Conservation (phyloP, 116 monocot species). For the Cymodocea nodosa region DNA sequence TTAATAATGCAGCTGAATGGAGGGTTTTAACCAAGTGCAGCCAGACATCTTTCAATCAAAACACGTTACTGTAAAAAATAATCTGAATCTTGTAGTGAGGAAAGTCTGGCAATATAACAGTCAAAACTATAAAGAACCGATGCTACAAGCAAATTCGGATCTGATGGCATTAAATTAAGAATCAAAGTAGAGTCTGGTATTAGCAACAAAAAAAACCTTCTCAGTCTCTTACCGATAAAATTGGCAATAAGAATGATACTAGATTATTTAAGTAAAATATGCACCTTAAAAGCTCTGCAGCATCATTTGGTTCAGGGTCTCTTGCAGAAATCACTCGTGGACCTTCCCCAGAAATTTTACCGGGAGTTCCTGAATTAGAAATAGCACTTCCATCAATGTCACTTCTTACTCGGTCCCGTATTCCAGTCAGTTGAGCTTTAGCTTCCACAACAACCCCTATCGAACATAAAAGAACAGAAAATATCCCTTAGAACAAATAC, state of each 20-base stretch:
- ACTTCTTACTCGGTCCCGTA: constrained; percentile 71
- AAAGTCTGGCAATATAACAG: too few relatives aligned
- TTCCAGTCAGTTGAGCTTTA: constrained; percentile 74
- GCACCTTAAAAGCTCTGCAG: constrained; percentile 83
- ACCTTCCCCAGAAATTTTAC: constrained; percentile 19
- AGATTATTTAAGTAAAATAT: not conserved
- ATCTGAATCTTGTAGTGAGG: too few relatives aligned
- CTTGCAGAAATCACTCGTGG: constrained; percentile 48
- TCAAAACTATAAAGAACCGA: too few relatives aligned
- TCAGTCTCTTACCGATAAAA: too few relatives aligned
- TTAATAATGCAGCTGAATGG: too few relatives aligned
- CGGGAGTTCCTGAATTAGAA: constrained; percentile 15
- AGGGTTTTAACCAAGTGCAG: too few relatives aligned
- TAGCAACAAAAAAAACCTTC: too few relatives aligned
- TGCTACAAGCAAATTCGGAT: too few relatives aligned
- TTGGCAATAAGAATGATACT: not conserved
- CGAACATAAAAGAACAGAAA: constrained; percentile 2
- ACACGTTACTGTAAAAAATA: too few relatives aligned
- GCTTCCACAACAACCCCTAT: constrained; percentile 71
- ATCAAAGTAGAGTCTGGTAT: too few relatives aligned
- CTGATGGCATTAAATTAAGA: too few relatives aligned
- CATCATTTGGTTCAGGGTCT: constrained; percentile 80
- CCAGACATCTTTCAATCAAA: too few relatives aligned
- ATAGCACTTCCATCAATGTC: constrained; percentile 35
- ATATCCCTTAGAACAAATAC: not conserved